These are phyloP conservation scores for Helichrysum umbraculigerum DNA, from an alignment of 129 eudicot species.

Conservation along the genomic window DNA sequence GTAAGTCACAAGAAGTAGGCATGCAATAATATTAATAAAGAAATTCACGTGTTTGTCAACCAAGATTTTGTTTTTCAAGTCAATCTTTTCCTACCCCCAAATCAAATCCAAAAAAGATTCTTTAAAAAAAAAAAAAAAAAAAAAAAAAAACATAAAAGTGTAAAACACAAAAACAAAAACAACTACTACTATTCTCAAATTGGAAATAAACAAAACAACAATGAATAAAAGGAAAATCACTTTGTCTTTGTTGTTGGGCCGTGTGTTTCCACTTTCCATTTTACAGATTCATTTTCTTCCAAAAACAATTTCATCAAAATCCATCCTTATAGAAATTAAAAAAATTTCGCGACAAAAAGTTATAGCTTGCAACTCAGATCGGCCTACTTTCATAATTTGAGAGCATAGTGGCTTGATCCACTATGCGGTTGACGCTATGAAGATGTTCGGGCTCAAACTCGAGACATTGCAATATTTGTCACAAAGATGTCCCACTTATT, in stretches of 20 bases:
- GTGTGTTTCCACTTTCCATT: conserved; percentile 32
- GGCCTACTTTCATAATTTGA: too few relatives aligned
- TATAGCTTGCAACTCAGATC: too few relatives aligned
- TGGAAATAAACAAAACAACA: conserved; percentile 31
- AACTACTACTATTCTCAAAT: conserved; percentile 2
- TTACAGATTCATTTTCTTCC: not conserved
- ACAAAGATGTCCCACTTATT: too few relatives aligned
- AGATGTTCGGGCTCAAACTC: too few relatives aligned
- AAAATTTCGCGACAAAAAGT: too few relatives aligned
- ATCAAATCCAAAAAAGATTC: conserved; percentile 40
- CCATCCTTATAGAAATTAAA: too few relatives aligned
- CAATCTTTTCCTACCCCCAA: conserved; percentile 26
- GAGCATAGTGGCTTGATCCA: too few relatives aligned
- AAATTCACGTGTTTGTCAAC: conserved; percentile 35
- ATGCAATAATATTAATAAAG: conserved; percentile 37
- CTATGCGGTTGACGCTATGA: too few relatives aligned
- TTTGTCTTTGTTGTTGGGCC: conserved; percentile 31
- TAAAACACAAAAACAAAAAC: conserved; percentile 8
- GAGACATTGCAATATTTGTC: too few relatives aligned
- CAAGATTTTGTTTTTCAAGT: conserved; percentile 31
- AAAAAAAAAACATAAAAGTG: not conserved
- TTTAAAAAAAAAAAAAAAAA: too few relatives aligned
- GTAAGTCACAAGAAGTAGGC: conserved; percentile 44
- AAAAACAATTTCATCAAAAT: too few relatives aligned
- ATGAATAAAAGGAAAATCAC: conserved; percentile 5